Conservation (phyloP, 1,139 yeast species). For the Candida buenavistaensis region DNA sequence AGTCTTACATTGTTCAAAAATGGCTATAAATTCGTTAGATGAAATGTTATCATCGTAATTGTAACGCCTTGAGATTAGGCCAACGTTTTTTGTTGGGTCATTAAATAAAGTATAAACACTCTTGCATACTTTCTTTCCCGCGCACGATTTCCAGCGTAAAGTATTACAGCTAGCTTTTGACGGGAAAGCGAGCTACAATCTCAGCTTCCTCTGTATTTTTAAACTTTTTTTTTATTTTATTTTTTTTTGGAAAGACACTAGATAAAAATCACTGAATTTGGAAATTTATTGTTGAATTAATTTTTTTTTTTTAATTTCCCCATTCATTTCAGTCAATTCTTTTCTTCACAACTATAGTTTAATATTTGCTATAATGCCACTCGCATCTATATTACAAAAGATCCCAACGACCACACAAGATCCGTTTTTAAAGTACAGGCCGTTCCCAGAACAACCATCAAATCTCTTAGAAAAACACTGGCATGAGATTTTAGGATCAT, state of each 20-base stretch:
- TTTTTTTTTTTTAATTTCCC: not conserved
- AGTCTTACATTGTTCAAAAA: too few species aligned
- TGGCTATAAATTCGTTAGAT: too few species aligned
- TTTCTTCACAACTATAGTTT: not conserved
- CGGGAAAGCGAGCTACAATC: too few species aligned
- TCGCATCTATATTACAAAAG: slow-evolving; percentile 9
- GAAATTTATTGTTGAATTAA: not conserved
- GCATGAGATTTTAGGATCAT: slow-evolving; percentile 50
- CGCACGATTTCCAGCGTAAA: too few species aligned
- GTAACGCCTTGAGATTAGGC: too few species aligned
- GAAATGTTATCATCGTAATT: too few species aligned
- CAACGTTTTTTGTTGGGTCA: too few species aligned
- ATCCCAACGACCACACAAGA: slow-evolving; percentile 38
- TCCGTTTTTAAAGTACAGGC: slow-evolving; percentile 45
- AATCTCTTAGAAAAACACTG: slow-evolving; percentile 43
- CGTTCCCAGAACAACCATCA: slow-evolving; percentile 42
- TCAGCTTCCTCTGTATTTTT: too few species aligned
- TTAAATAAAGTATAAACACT: too few species aligned
- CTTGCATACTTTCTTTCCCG: too few species aligned
- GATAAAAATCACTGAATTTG: not conserved
- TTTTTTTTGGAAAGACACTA: not conserved
- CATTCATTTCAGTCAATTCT: not conserved
- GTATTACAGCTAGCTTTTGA: too few species aligned
- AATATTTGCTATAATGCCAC: slow-evolving; percentile 4
- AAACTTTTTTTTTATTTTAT: too few species aligned